phyloP scores from a whole-genome alignment of 495 filamentous ascomycete genomes.

The Aspergillus bertholletiae region DNA sequence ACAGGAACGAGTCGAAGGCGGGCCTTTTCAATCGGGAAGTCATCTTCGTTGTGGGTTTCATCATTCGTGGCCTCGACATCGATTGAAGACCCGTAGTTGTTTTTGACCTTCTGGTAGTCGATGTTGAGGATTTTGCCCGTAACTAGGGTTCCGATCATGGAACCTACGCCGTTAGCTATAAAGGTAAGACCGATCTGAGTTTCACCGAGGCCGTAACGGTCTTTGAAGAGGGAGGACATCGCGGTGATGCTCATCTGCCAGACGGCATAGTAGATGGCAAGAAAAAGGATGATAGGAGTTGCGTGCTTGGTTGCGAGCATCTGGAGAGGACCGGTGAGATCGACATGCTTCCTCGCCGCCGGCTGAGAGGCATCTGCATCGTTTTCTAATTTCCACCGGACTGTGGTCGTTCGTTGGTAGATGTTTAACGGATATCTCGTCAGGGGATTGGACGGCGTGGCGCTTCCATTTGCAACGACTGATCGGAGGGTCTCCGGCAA shows the following conservation, averaged over 20 bases:
- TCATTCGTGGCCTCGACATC: constrained; percentile 6
- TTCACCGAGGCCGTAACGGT: constrained; percentile 38
- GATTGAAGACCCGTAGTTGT: constrained; percentile 17
- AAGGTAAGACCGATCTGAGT: constrained; percentile 49
- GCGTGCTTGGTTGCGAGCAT: constrained; percentile 43
- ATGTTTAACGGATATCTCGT: constrained; percentile 30
- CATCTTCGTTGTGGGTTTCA: constrained; percentile 4
- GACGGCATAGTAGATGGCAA: constrained; percentile 49
- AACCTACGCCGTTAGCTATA: constrained; percentile 50
- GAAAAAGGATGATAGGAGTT: constrained; percentile 45
- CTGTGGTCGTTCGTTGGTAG: constrained; percentile 29
- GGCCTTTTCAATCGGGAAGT: constrained; percentile 47
- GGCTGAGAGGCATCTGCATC: constrained; percentile 10
- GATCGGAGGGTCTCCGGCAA: constrained; percentile 55
- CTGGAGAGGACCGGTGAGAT: constrained; percentile 37
- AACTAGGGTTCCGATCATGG: constrained; percentile 47
- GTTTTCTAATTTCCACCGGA: constrained; percentile 17
- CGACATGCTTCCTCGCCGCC: constrained; percentile 24
- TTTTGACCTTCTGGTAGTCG: constrained; percentile 37
- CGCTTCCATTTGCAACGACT: constrained; percentile 49
- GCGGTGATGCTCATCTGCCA: constrained; percentile 57
- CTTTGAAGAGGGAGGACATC: constrained; percentile 48
- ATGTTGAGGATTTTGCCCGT: constrained; percentile 43
- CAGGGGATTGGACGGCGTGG: constrained; percentile 20
- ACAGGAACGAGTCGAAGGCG: constrained; percentile 44